Percentiles rank a stretch among this genome's conserved stretches.
phyloP scores from a whole-genome alignment of 2,329 filamentous ascomycete species.

The Magnaporthiopsis poae region DNA sequence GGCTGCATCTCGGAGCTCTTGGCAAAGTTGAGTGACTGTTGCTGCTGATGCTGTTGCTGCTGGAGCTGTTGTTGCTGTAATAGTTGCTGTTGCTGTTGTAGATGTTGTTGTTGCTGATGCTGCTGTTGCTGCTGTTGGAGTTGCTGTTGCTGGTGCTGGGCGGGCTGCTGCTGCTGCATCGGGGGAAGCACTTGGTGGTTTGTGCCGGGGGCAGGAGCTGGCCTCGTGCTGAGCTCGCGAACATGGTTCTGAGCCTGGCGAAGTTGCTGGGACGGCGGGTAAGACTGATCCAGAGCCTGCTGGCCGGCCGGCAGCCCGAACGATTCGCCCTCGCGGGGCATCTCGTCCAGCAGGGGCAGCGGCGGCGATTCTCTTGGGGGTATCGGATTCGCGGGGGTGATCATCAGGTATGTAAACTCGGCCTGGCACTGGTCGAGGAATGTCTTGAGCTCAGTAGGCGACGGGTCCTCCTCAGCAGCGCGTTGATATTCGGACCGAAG shows the following conservation, averaged over 20 bases:
- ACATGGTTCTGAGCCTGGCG: constrained; percentile 39
- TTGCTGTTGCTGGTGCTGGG: background rate
- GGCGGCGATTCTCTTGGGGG: constrained; percentile 55
- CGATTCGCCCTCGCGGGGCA: constrained; percentile 41
- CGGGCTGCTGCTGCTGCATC: constrained; percentile 32
- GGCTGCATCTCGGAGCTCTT: constrained; percentile 32
- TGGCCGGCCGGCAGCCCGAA: constrained; percentile 36
- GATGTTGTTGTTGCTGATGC: background rate
- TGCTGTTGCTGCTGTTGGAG: background rate
- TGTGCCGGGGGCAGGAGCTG: constrained; percentile 34
- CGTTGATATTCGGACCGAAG: constrained; percentile 30
- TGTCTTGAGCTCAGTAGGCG: constrained; percentile 44
- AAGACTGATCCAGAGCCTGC: constrained; percentile 24
- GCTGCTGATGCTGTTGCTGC: constrained; percentile 17
- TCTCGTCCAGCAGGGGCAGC: constrained; percentile 47
- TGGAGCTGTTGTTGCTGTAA: constrained; percentile 30
- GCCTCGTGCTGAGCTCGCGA: constrained; percentile 43
- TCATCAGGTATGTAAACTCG: constrained; percentile 60
- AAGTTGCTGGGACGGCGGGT: constrained; percentile 14
- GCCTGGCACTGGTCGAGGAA: constrained; percentile 57
- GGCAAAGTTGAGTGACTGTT: constrained; percentile 7
- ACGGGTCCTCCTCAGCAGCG: constrained; percentile 38
- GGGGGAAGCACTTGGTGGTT: constrained; percentile 40
- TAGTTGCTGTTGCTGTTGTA: constrained; percentile 46
- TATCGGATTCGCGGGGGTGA: constrained; percentile 54